These are phyloP conservation scores for Raffaelea arxii DNA, from an alignment of 2,329 filamentous ascomycete species.

Conservation along the genomic window DNA sequence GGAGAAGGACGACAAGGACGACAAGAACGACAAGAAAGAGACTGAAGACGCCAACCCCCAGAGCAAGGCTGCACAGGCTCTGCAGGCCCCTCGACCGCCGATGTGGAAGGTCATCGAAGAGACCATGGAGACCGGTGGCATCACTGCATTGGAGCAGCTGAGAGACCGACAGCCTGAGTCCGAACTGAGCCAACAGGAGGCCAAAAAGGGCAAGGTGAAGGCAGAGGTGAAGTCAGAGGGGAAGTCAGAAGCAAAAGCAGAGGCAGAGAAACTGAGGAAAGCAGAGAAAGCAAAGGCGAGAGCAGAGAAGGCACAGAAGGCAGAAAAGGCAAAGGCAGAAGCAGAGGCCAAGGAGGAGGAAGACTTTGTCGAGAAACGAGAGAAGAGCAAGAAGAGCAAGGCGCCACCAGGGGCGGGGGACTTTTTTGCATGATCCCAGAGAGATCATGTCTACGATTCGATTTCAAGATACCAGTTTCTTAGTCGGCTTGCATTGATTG, in stretches of 20 bases:
- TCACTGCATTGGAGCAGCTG: conserved; percentile 38
- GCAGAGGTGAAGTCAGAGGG: too few relatives aligned
- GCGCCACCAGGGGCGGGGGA: conserved; percentile 30
- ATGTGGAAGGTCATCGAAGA: conserved; percentile 61
- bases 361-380: neutral
- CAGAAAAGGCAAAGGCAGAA: conserved; percentile 2
- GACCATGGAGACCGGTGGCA: conserved; percentile 50
- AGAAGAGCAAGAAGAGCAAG: neutral
- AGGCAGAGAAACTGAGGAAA: too few relatives aligned
- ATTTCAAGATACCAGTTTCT: too few relatives aligned
- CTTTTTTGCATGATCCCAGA: conserved; percentile 55
- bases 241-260: neutral
- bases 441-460: too few relatives aligned
- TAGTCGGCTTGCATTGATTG: too few relatives aligned
- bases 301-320: neutral
- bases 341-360: neutral
- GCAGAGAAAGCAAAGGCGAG: neutral
- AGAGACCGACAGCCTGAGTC: conserved; percentile 40
- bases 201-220: conserved; percentile 1
- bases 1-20: conserved; percentile 7
- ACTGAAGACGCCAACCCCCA: conserved; percentile 25
- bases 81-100: conserved; percentile 40
- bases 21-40: neutral
- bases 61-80: conserved; percentile 27
- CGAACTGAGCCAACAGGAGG: conserved; percentile 9